Base-by-base conservation (phyloP, 495 filamentous ascomycete genomes). In the Penicillium desertorum region DNA sequence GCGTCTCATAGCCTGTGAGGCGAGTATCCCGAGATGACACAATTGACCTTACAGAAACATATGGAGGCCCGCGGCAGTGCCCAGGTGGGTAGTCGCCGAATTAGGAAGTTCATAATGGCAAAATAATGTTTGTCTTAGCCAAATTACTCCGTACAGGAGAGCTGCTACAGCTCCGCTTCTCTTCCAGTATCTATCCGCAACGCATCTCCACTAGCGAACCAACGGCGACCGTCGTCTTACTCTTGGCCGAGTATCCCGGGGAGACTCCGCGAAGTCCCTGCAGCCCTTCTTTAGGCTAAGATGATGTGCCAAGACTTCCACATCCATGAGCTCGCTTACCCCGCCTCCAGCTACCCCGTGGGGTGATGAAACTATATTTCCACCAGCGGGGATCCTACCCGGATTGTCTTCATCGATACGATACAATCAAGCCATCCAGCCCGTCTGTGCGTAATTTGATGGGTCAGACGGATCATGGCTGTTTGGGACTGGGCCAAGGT, bases 231-330 rank as follows among this genome's bases (percentile, higher is more conserved):
- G 29, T 34, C 27, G 39, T 60, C 43, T 56, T 37, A 45, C 50
- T 49, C 49, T 59, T 48, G 32, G 43, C 32, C 25, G 50, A 59
- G 43, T 39, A 45, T 49, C 11, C 39, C 58, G 58, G 58, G 58
- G 58, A 60, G 58, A 60, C 58, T 60, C 58, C 58, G 51, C 58
- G 58, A 56, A 55, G 45, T 37, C 52, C 46, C 45, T 60, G 37
- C 16, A 50, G 48, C 48, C 48, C 41, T 25, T 45, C 10, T 52
- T 53, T 53, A 45, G 27, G 39, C 23, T 46, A 37, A 46, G 41
- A 37, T 29, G 5, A 29, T n/a, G 9, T 58, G 47, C 56, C 48
- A 51, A 58, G 48, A 14, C 48, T 52, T 3, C 34, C 54, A 48
- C 30, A 37, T 48, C 22, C 16, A 43, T 27, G 29, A 43, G 36